Percentiles rank a stretch among this genome's conserved stretches.
These are phyloP conservation scores for Globisporangium orthogonon DNA, from an alignment of 352 stramenopile genomes.

Conservation along the genomic window DNA sequence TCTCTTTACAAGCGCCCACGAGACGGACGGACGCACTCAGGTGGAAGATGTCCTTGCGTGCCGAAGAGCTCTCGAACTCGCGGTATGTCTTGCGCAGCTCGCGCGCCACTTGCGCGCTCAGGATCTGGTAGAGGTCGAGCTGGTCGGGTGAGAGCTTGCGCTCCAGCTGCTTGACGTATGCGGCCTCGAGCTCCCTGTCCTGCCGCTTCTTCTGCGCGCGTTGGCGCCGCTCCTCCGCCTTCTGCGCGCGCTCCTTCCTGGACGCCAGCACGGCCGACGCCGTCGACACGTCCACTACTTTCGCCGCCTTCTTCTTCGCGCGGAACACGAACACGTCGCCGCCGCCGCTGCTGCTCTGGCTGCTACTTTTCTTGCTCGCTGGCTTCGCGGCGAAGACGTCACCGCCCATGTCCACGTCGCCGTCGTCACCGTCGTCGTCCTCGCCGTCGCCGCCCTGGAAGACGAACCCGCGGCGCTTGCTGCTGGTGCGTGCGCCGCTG, in stretches of 20 bases:
- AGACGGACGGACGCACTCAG: slow-evolving; percentile 29
- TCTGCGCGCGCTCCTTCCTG: slow-evolving; percentile 44
- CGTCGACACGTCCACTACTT: slow-evolving; percentile 30
- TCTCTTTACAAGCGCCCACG: neutral
- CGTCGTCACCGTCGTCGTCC: slow-evolving; percentile 6
- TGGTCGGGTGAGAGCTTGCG: slow-evolving; percentile 40
- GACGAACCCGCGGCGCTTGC: slow-evolving; percentile 44
- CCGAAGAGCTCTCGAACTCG: slow-evolving; percentile 54
- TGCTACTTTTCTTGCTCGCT: slow-evolving; percentile 3
- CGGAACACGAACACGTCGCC: slow-evolving; percentile 51
- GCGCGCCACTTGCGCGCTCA: slow-evolving; percentile 49
- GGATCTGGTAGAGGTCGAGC: slow-evolving; percentile 48
- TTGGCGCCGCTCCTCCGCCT: slow-evolving; percentile 34
- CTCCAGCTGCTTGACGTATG: slow-evolving; percentile 11
- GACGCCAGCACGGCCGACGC: slow-evolving; percentile 33
- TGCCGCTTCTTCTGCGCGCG: slow-evolving; percentile 18
- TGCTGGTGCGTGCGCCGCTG: slow-evolving; percentile 13
- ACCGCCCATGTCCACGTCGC: slow-evolving; percentile 18
- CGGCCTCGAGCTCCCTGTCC: slow-evolving; percentile 25
- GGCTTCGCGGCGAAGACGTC: neutral
- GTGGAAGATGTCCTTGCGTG: slow-evolving; percentile 53
- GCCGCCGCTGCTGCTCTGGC: slow-evolving; percentile 9
- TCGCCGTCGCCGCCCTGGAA: slow-evolving; percentile 23
- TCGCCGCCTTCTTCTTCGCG: slow-evolving; percentile 21
- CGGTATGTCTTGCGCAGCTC: slow-evolving; percentile 63